Conservation (phyloP, 1,139 yeast species). For the Kazachstania sp. region DNA sequence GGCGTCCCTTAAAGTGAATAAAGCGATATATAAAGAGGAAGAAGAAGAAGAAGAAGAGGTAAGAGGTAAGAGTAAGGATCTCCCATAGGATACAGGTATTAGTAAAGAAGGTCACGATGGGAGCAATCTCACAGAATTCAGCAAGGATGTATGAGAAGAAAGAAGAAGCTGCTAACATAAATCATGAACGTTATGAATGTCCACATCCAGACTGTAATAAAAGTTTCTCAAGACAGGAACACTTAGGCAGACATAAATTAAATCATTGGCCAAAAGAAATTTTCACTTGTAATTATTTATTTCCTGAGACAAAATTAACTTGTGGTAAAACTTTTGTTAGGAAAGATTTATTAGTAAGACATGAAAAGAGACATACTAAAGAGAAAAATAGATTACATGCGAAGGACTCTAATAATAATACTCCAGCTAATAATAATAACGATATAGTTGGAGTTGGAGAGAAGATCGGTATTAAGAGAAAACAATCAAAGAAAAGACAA, state of each 20-base stretch:
- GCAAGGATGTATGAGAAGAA: background rate
- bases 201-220: slow-evolving; percentile 36
- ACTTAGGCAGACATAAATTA: slow-evolving; percentile 33
- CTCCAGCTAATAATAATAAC: too few species aligned
- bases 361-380: slow-evolving; percentile 41
- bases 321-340: slow-evolving; percentile 56
- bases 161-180: background rate
- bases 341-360: slow-evolving; percentile 44
- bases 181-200: slow-evolving; percentile 27
- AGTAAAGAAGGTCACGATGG: too few species aligned
- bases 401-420: slow-evolving; percentile 1
- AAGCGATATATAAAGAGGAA: too few species aligned
- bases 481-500: background rate
- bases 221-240: slow-evolving; percentile 34
- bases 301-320: slow-evolving; percentile 25
- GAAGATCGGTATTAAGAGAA: background rate
- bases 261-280: slow-evolving; percentile 38
- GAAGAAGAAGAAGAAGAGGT: too few species aligned
- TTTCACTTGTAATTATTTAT: slow-evolving; percentile 40
- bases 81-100: too few species aligned
- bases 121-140: too few species aligned
- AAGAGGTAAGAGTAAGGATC: too few species aligned
- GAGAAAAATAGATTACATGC: slow-evolving; percentile 4
- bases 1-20: too few species aligned
- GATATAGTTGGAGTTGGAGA: background rate